phyloP scores from a whole-genome alignment of 306 rosid genomes.

The Aeschynomene evenia region DNA sequence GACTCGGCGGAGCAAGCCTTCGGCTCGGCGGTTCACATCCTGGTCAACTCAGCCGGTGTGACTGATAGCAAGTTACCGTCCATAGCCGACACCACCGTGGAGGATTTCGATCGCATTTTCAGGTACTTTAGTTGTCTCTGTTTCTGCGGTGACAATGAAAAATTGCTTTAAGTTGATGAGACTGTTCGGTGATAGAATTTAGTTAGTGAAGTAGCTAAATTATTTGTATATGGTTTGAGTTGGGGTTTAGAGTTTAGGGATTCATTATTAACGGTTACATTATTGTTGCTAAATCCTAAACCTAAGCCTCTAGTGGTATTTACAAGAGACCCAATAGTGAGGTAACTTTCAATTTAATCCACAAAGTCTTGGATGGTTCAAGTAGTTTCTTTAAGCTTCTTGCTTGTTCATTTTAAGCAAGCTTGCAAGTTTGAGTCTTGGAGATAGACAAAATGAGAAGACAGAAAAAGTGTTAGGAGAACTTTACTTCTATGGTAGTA shows the following conservation, averaged over 20 bases:
- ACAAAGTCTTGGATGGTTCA: too few species aligned
- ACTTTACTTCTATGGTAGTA: too few species aligned
- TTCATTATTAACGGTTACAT: background rate
- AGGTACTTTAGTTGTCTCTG: constrained; percentile 40
- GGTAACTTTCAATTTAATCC: too few species aligned
- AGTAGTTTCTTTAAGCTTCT: too few species aligned
- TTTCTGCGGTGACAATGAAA: constrained; percentile 25
- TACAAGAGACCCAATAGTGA: too few species aligned
- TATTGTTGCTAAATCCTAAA: too few species aligned
- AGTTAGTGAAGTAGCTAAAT: background rate
- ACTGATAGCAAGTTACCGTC: constrained; percentile 34
- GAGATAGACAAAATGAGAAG: too few species aligned
- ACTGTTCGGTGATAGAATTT: background rate
- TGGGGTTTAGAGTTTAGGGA: background rate
- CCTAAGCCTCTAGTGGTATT: too few species aligned
- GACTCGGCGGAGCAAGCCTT: constrained; percentile 43
- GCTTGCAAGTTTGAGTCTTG: too few species aligned
- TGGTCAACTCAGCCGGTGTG: constrained; percentile 46
- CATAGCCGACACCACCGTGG: constrained; percentile 30
- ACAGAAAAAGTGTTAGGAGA: too few species aligned
- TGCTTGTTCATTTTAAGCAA: too few species aligned
- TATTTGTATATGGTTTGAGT: too few species aligned
- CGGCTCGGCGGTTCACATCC: constrained; percentile 37
- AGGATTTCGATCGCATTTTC: constrained; percentile 36
- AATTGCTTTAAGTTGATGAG: background rate